Base-by-base conservation (phyloP, 2,329 filamentous ascomycete genomes). In the Lasiodiplodia sp. region DNA sequence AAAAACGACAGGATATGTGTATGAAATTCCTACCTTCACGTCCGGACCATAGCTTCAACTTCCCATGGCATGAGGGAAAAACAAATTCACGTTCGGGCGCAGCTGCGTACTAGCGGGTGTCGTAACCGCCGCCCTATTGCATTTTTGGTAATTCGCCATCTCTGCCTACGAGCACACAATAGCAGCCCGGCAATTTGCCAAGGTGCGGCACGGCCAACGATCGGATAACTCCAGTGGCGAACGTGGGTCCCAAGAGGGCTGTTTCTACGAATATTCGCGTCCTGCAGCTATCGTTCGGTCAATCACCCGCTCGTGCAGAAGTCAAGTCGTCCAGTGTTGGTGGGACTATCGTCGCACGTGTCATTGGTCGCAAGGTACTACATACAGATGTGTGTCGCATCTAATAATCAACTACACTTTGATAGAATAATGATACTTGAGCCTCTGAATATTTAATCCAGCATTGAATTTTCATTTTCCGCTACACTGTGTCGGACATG, bases 131-230 rank as follows among this genome's bases (percentile, higher is more conserved):
- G 44, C 28, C 28, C 60, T 62, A 64, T 64, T 51, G 11, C 60
- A 5, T 37, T 64, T 64, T 37, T 5, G 60, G 60, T 64, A 64
- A 64, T 64, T 64, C 60, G 60, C 60, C 60, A 64, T 64, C 60
- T 18, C 11, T 25, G 28, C 60, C 28, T 3, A 28, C 18, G 21
- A 64, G 60, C 60, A 64, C 60, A 64, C 60, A 64, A 64, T 64
- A 31, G 38, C 57, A 34, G 37, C 38, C 40, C 40, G 23, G 57
- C 25, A 34, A 49, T 37, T 64, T 12, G 60, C 60, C 44, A 64
- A 64, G 40, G 23, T 10, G 57, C 57, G 16, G 23, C 23, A 25
- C 57, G 38, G 16, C 21, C 23, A 14, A n/a, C 40, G 16, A 34
- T 7, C 38, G 18, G 14, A 28, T 47, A 14, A 47, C 11, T 25